Conservation (phyloP, 768 basidiomycete genomes). For the Mrakia gelida region DNA sequence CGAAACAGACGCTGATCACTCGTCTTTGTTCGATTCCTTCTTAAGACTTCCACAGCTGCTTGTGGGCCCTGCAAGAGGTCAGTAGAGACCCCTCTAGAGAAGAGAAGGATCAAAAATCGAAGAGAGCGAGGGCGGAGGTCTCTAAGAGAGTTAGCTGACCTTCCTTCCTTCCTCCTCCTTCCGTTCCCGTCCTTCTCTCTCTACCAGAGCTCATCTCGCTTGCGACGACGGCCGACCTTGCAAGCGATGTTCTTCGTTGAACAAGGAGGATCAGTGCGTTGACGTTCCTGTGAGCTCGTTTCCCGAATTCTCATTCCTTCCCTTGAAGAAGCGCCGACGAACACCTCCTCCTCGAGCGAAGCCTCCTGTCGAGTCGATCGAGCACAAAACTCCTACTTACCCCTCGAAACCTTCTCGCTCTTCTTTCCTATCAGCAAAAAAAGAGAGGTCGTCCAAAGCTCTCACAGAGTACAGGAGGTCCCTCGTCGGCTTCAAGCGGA, state of each 20-base stretch:
- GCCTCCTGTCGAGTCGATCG: too few relatives aligned
- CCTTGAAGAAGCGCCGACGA: too few relatives aligned
- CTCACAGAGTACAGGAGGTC: background rate
- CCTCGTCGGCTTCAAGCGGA: background rate
- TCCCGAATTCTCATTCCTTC: too few relatives aligned
- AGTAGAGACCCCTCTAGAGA: background rate
- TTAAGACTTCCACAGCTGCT: slow-evolving; percentile 1
- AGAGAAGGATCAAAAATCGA: background rate
- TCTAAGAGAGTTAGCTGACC: slow-evolving; percentile 1
- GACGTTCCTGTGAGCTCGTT: background rate
- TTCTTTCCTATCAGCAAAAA: background rate
- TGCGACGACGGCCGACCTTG: slow-evolving; percentile 17
- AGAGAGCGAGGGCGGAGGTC: background rate
- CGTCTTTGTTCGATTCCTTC: background rate
- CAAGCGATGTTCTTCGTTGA: slow-evolving; percentile 2
- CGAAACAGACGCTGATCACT: background rate
- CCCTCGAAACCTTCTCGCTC: background rate
- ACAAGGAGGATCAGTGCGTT: slow-evolving; percentile 6
- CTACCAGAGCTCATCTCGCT: slow-evolving; percentile 14
- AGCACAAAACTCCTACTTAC: background rate
- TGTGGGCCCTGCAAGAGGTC: slow-evolving; percentile 10
- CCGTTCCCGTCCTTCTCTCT: background rate
- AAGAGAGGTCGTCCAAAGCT: background rate
- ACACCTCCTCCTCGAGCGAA: too few relatives aligned
- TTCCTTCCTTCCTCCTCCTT: background rate